These are phyloP conservation scores for Sarocladiaceae sp. DNA, from an alignment of 2,329 filamentous ascomycete species.

Conservation along the genomic window DNA sequence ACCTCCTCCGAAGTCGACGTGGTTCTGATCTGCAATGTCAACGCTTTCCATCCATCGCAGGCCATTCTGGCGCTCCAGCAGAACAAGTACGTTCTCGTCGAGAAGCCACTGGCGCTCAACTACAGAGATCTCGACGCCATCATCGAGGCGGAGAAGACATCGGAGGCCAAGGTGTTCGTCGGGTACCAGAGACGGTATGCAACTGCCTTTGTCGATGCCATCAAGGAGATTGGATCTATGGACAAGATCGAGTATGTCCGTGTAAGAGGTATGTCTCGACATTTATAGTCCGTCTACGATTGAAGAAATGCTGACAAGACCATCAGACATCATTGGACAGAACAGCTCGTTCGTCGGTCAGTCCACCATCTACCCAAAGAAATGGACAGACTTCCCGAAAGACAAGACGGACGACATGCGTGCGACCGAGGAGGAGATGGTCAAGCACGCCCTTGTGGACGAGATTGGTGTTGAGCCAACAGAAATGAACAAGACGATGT, in stretches of 20 bases:
- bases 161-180: slow-evolving; percentile 44
- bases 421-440: slow-evolving; percentile 1
- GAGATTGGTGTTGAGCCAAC: slow-evolving; percentile 6
- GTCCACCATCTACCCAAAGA: slow-evolving; percentile 32
- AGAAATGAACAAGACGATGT: neutral
- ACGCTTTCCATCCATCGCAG: slow-evolving; percentile 48
- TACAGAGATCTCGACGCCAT: slow-evolving; percentile 39
- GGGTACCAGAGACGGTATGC: slow-evolving; percentile 59
- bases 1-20: slow-evolving; percentile 39
- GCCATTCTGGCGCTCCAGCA: slow-evolving; percentile 43
- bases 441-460: slow-evolving; percentile 8
- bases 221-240: slow-evolving; percentile 46
- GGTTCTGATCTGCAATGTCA: slow-evolving; percentile 45
- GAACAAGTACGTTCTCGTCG: slow-evolving; percentile 51
- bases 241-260: slow-evolving; percentile 49
- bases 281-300: no score
- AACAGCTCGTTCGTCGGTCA: slow-evolving; percentile 37
- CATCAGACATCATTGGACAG: slow-evolving; percentile 38
- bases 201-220: slow-evolving; percentile 42
- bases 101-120: slow-evolving; percentile 51
- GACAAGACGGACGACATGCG: slow-evolving; percentile 13
- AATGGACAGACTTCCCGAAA: slow-evolving; percentile 26
- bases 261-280: no score
- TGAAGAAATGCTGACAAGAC: no score
- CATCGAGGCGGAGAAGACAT: slow-evolving; percentile 38